A percentile compares a stretch with the other conserved stretches of the same genome.
Evolutionary conservation across 208 protist genomes (phyloP).

Genomic region (Leishmania major): DNA sequence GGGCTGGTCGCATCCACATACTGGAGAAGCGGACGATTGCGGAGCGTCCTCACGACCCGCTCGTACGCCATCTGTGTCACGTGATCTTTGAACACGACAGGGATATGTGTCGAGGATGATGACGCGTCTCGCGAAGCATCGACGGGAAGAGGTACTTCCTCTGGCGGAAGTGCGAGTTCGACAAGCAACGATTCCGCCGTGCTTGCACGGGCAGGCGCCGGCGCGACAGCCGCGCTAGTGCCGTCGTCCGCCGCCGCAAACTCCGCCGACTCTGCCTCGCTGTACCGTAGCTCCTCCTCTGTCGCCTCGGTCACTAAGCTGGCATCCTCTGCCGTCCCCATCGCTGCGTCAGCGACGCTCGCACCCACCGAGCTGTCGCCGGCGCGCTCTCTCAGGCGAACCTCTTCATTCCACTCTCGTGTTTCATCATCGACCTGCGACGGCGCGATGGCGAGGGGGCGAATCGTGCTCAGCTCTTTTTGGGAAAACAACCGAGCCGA

Average conservation of each 20-base stretch:
- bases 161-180: not conserved
- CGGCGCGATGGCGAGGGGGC: slow-evolving; percentile 64
- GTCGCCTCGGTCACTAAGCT: not conserved
- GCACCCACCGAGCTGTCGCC: not conserved
- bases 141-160: not conserved
- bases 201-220: not conserved
- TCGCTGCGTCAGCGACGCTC: not conserved
- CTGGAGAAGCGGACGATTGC: slow-evolving; percentile 57
- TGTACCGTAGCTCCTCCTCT: slow-evolving; percentile 13
- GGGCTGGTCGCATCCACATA: slow-evolving; percentile 83
- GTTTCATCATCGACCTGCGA: slow-evolving; percentile 67
- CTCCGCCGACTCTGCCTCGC: slow-evolving; percentile 4
- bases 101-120: not conserved
- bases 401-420: slow-evolving; percentile 39
- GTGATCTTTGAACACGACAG: slow-evolving; percentile 29
- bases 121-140: not conserved
- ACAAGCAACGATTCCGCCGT: not conserved
- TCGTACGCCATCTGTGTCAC: slow-evolving; percentile 50
- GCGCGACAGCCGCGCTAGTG: not conserved
- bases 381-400: not conserved
- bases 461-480: slow-evolving; percentile 75
- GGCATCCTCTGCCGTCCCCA: not conserved
- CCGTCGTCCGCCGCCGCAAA: not conserved
- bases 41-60: slow-evolving; percentile 51
- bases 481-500: slow-evolving; percentile 80